A percentile compares a stretch with the other conserved stretches of the same genome.
Evolutionary conservation across 179 eudicot species (phyloP).

Genomic region (Heliamphora pulchella): DNA sequence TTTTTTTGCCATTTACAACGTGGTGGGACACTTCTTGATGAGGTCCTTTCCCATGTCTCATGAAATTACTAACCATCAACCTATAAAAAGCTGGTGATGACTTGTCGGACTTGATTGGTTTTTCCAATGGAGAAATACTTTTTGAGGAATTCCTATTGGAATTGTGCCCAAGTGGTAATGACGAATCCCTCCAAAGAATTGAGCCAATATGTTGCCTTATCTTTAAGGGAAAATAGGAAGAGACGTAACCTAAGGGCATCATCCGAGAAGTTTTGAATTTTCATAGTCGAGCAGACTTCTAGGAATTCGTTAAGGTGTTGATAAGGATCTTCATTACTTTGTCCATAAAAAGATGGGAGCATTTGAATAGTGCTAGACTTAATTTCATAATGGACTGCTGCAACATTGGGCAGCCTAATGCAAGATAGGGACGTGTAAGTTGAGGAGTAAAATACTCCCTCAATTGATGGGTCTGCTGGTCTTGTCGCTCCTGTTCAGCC

Average conservation of each 20-base stretch:
- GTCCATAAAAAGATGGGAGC: no score
- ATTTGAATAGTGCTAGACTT: no score
- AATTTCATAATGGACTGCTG: no score
- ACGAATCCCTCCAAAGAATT: not conserved
- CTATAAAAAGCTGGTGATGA: not conserved
- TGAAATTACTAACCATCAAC: not conserved
- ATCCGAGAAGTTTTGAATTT: not conserved
- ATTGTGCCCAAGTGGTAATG: not conserved
- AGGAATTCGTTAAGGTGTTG: no score
- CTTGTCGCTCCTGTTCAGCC: no score
- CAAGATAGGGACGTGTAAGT: no score
- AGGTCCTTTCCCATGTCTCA: not conserved
- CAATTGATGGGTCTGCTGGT: no score
- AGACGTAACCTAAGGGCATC: not conserved
- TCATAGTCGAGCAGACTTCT: no score
- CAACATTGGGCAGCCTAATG: no score
- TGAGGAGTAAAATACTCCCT: no score
- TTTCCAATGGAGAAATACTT: not conserved
- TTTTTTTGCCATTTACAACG: no score
- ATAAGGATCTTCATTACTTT: no score
- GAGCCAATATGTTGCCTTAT: not conserved
- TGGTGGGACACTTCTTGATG: not conserved
- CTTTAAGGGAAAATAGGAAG: not conserved
- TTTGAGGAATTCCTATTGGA: not conserved
- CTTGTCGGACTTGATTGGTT: not conserved